phyloP scores from a whole-genome alignment of 2,329 filamentous ascomycete species.

The Pseudogymnoascus sp. region DNA sequence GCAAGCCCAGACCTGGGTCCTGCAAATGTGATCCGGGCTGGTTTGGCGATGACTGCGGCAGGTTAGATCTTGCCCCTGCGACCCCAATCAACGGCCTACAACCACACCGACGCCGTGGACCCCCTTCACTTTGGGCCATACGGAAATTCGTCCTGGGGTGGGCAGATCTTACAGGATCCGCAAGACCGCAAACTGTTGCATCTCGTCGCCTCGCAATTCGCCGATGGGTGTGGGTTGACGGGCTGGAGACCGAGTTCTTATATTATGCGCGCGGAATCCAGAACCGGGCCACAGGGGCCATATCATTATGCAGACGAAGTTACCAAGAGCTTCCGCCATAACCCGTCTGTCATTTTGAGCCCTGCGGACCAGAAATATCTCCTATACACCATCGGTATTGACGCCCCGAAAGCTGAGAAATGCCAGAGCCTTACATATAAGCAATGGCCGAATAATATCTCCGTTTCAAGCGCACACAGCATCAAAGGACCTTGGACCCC shows the following conservation, averaged over 20 bases:
- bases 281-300: constrained; percentile 35
- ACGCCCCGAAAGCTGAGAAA: constrained; percentile 26
- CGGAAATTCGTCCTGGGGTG: constrained; percentile 40
- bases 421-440: constrained; percentile 2
- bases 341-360: constrained; percentile 37
- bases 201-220: constrained; percentile 37
- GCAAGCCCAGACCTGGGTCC: constrained; percentile 13
- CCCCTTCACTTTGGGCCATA: neutral
- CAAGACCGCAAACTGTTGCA: constrained; percentile 33
- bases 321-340: constrained; percentile 37
- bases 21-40: constrained; percentile 34
- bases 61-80: constrained; percentile 36
- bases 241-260: constrained; percentile 40
- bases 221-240: constrained; percentile 36
- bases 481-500: constrained; percentile 11
- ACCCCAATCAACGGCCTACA: constrained; percentile 36
- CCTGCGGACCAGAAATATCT: constrained; percentile 36
- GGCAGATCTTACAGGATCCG: constrained; percentile 37
- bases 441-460: neutral
- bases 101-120: constrained; percentile 29
- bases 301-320: constrained; percentile 35
- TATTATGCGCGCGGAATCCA: constrained; percentile 38
- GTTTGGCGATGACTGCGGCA: constrained; percentile 35
- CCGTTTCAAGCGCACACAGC: neutral
- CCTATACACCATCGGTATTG: constrained; percentile 36